Evolutionary conservation across 148 eudicot species (phyloP).

Genomic region (Arctostaphylos glauca): DNA sequence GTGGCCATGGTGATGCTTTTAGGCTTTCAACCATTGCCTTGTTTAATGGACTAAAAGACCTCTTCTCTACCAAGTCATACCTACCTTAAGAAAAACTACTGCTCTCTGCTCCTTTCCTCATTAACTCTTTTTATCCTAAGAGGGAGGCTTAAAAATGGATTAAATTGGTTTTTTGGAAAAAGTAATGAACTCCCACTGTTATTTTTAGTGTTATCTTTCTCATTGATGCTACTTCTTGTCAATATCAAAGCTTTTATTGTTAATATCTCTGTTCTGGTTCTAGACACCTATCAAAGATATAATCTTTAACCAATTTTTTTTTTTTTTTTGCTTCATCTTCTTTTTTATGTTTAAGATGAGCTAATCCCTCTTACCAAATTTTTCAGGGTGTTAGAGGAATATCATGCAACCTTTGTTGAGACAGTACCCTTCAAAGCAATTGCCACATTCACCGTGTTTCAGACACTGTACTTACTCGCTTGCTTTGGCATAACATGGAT

Average conservation of each 20-base stretch:
- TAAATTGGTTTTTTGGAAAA: not conserved
- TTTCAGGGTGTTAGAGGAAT: conserved; percentile 73
- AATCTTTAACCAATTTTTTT: not conserved
- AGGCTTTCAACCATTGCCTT: conserved; percentile 8
- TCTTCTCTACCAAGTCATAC: not conserved
- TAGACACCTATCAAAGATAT: not conserved
- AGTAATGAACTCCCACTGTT: not conserved
- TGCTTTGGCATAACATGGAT: conserved; percentile 98
- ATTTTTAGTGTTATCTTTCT: not conserved
- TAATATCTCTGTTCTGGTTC: not conserved
- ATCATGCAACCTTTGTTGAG: conserved; percentile 88
- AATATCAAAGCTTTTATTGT: not conserved
- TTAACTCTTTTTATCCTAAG: not conserved
- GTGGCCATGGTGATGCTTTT: not conserved
- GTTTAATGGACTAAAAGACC: not conserved
- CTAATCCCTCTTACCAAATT: not conserved
- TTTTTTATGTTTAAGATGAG: not conserved
- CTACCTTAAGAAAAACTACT: not conserved
- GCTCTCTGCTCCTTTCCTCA: not conserved
- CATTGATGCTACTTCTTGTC: not conserved
- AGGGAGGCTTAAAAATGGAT: not conserved
- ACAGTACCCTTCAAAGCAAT: conserved; percentile 86
- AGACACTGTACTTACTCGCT: conserved; percentile 70
- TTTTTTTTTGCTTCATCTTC: conserved; percentile 2
- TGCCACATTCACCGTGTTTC: conserved; percentile 78